Evolutionary conservation across 768 basidiomycete species (phyloP).

Genomic region (Pleurotus tuoliensis): DNA sequence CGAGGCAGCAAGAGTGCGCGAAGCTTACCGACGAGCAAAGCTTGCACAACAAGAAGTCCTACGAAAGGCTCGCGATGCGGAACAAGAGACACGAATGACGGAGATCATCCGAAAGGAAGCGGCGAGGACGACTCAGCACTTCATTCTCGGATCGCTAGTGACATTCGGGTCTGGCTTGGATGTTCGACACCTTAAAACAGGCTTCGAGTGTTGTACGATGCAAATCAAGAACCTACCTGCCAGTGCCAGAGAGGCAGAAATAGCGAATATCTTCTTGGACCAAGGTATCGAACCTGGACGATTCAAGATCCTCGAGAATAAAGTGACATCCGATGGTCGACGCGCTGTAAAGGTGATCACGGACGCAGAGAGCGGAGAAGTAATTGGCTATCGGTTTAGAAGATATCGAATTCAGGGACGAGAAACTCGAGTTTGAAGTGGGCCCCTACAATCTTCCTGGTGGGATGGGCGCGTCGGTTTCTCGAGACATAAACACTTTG

Average conservation of each 20-base stretch:
- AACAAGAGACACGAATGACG: conserved; percentile 14
- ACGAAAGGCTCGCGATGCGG: conserved; percentile 15
- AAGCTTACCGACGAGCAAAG: too few species aligned
- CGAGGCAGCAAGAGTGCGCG: too few species aligned
- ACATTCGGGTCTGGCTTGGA: conserved; percentile 47
- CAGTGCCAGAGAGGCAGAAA: conserved; percentile 33
- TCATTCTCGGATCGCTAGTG: conserved; percentile 44
- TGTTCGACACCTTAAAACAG: conserved; percentile 39
- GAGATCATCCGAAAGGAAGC: conserved; percentile 34
- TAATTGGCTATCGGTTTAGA: conserved; percentile 41
- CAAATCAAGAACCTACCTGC: conserved; percentile 41
- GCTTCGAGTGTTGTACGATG: conserved; percentile 50
- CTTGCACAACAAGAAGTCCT: neutral
- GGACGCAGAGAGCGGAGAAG: conserved; percentile 35
- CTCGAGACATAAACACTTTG: conserved; percentile 32
- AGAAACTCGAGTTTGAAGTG: conserved; percentile 38
- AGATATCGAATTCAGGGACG: conserved; percentile 43
- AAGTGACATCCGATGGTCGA: conserved; percentile 19
- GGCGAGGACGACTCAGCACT: conserved; percentile 32
- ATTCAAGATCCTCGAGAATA: conserved; percentile 31
- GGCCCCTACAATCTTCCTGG: conserved; percentile 32
- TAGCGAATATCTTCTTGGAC: conserved; percentile 37
- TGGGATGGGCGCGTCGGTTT: conserved; percentile 35
- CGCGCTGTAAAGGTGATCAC: conserved; percentile 40
- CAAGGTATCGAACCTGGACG: conserved; percentile 36